These are phyloP conservation scores for Lippia alba DNA, from an alignment of 305 asterid species.

Conservation along the genomic window DNA sequence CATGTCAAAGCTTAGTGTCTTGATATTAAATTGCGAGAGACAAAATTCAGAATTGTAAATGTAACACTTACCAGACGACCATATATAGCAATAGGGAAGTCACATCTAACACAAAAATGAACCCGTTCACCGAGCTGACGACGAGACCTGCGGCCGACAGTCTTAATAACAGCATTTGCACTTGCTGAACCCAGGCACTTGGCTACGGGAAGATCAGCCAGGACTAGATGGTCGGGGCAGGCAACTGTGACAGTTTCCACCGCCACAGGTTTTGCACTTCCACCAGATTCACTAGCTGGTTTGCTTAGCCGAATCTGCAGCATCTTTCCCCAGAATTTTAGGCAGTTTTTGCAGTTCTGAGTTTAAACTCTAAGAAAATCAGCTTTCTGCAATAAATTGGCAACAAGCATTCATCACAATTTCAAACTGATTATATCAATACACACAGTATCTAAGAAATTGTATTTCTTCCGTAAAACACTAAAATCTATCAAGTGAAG, in stretches of 20 bases:
- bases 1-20: neutral
- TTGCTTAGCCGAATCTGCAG: conserved; percentile 90
- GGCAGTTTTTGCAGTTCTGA: neutral
- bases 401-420: neutral
- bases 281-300: conserved; percentile 72
- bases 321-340: conserved; percentile 48
- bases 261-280: conserved; percentile 55
- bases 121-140: conserved; percentile 93
- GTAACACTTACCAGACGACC: conserved; percentile 72
- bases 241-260: conserved; percentile 78
- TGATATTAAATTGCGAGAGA: neutral
- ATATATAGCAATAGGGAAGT: conserved; percentile 80
- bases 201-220: conserved; percentile 96
- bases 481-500: too few relatives aligned
- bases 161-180: conserved; percentile 60
- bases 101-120: conserved; percentile 85
- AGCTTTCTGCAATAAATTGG: conserved; percentile 31
- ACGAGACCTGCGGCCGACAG: conserved; percentile 86
- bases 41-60: neutral
- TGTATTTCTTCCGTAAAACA: too few relatives aligned
- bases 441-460: too few relatives aligned
- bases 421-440: too few relatives aligned
- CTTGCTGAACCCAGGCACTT: conserved; percentile 72
- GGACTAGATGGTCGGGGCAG: conserved; percentile 89
- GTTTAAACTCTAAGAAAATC: conserved; percentile 26